Base-by-base conservation (phyloP, 345 rosid genomes). In the Hypericum perforatum region DNA sequence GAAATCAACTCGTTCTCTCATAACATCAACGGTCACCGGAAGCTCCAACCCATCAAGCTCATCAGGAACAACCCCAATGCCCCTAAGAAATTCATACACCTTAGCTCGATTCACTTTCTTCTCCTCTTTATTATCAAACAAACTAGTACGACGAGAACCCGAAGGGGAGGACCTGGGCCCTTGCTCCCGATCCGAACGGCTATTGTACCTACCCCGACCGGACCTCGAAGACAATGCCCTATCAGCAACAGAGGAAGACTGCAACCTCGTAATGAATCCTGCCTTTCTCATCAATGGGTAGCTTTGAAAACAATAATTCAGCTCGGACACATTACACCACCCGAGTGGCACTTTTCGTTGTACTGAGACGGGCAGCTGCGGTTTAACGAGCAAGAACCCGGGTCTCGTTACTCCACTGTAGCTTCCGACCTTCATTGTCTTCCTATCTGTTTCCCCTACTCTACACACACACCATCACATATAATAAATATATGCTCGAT, bases 21-120 rank as follows among this genome's bases (percentile, higher is more conserved):
- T 86, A 10, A 86, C 86, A 54, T 86, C 90, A 45, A 63, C 75
- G 7, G 95, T 86, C 40, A 86, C 95, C 14, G 95, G 97, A 55
- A 90, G 95, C 41, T 90, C 97, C 63, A 90, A 70, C 8, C 90
- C 97, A 62, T 89, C 97, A 59, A 89, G 85, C 49, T 67, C 71
- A 57, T 57, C 85, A 41, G 85, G 94, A 55, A 75, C 74, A 56
- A 90, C 71, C 38, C 94, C 96, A 49, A 84, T 50, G 36, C 80
- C 81, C 43, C 66, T 65, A 57, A 89, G 61, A 49, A 80, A 89
- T 59, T 86, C 86, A 52, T 86, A 86, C 49, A 89, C 97, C 72
- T 49, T 74, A 48, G 84, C 82, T 16, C 94, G 88, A 63, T 75
- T 89, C 7, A 76, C 88, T 22, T 75, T 71, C 76, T 72, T 84